Evolutionary conservation across 495 filamentous ascomycete genomes (phyloP), one percentile per base, ranked within the genome.

Genomic region (Evernia prunastri): DNA sequence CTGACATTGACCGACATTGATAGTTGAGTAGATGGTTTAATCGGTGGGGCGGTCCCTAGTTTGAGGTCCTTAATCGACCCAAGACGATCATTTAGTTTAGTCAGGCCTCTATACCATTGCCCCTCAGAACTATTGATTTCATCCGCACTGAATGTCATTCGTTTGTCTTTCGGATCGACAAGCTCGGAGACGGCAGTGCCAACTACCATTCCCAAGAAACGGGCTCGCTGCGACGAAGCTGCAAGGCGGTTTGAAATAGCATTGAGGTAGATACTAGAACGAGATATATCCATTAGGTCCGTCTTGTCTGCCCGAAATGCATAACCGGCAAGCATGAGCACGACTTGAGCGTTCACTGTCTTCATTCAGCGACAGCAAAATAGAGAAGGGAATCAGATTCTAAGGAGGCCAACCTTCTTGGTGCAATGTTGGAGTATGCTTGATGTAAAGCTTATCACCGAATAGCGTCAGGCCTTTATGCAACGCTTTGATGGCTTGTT

Each of bases 131-230:
- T 84, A 17, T 83, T 78, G 71, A 87, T 86, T 65, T 92, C 92
- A 63, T 94, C 89, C 65, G 89, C 78, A n/a, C 89, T 84, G 70
- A 99, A 97, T 60, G 86, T 84, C 73, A 97, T 86, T 60, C 78
- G 80, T 59, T 87, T 88, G 1, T 79, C 87, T 31, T 83, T 82
- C 64, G 86, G 84, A 69, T 97, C 91, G 8, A 94, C 84, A 2
- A 99, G 80, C 25, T 82, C 78, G 0, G 92, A 96, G 18, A 97
- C 82, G 0, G 86, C 84, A 57, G 88, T 91, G 3, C 89, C 94
- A 53, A 96, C 84, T 8, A 90, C 78, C 89, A 99, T 96, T 0
- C 94, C 95, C 6, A 99, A 79, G 61, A 92, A 89, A 6, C 94
- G 84, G 59, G 89, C 87, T 61, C 86, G 81, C 18, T 79, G 78